Base-by-base conservation (phyloP, 495 filamentous ascomycete species). In the Podospora didyma region DNA sequence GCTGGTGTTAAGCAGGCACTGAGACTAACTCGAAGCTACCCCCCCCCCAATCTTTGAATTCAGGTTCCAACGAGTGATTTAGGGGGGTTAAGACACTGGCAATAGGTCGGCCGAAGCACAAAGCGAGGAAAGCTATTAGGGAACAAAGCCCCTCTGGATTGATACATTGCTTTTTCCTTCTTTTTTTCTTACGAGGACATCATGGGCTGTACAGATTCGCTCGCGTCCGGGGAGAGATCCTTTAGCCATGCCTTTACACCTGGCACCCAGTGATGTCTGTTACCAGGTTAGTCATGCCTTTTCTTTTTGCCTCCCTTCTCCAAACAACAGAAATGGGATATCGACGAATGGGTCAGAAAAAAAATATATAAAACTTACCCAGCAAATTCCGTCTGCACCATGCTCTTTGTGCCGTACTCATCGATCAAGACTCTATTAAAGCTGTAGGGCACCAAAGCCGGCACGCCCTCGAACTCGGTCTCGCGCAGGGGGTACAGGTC, bases 401-500 rank as follows among this genome's bases (percentile, higher is more conserved):
- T 67, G 7, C 88, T 81, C 57, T 78, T 80, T 3, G 71, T 59
- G 16, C 87, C 83, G 62, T 96, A 96, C 71, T 96, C 91, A 46
- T 86, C 83, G 34, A 78, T 73, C 56, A 96, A 75, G 22, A 96
- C 76, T 54, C 80, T 75, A 12, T 87, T 80, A 67, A 91, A 95
- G 24, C 80, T 79, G 62, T 82, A 92, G 7, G 92, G 92, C 49
- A 96, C 80, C 64, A 82, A 82, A 14, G 89, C 90, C 12, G 81
- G 78, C 20, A 86, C 79, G 49, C 82, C 88, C 72, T 96, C 92
- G 62, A 92, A 96, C 57, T 79, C 74, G 54, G 86, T 90, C 46
- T 87, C 83, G 17, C 89, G 78, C 60, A 96, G 67, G 4, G 92
- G 91, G 69, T 85, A 96, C 34, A 97, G 82, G 60, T 95, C 85